phyloP scores from a whole-genome alignment of 2,329 filamentous ascomycete genomes.

The Passalora sequoiae region DNA sequence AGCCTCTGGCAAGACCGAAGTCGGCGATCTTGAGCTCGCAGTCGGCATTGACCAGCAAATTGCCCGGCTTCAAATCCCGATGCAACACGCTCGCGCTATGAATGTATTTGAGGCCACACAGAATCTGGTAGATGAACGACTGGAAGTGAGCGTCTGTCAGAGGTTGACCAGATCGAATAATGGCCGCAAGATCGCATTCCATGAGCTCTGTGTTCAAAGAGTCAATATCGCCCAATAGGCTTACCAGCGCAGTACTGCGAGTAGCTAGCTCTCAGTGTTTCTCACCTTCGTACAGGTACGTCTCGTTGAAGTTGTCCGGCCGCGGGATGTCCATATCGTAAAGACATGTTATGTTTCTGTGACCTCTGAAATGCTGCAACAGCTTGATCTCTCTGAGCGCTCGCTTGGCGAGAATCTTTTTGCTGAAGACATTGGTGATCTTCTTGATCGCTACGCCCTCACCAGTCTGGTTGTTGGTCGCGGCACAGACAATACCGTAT shows the following conservation, averaged over 20 bases:
- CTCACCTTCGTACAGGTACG: conserved; percentile 94
- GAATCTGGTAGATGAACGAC: conserved; percentile 99
- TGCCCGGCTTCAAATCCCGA: conserved; percentile 93
- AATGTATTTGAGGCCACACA: conserved; percentile 97
- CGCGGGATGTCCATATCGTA: conserved; percentile 99
- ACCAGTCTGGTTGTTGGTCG: conserved; percentile 81
- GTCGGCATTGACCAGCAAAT: conserved; percentile 95
- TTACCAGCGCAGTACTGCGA: not conserved
- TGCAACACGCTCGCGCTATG: conserved; percentile 98
- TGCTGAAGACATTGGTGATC: conserved; percentile 99
- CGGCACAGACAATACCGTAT: conserved; percentile 97
- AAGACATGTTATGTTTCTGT: conserved; percentile 77
- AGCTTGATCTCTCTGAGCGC: conserved; percentile 97
- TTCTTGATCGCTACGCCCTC: conserved; percentile 99
- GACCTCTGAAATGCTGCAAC: conserved; percentile 83
- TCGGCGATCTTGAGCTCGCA: conserved; percentile 99
- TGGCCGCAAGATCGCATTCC: conserved; percentile 97
- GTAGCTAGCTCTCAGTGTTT: no score
- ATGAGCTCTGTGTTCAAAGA: conserved; percentile 69
- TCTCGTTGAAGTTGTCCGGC: conserved; percentile 97
- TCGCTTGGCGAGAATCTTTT: conserved; percentile 98
- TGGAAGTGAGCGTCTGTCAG: conserved; percentile 98
- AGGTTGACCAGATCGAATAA: conserved; percentile 94
- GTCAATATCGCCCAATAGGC: not conserved
- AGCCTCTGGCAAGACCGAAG: conserved; percentile 92